Conservation (phyloP, 2,329 filamentous ascomycete genomes). For the Alternaria triticimaculans region DNA sequence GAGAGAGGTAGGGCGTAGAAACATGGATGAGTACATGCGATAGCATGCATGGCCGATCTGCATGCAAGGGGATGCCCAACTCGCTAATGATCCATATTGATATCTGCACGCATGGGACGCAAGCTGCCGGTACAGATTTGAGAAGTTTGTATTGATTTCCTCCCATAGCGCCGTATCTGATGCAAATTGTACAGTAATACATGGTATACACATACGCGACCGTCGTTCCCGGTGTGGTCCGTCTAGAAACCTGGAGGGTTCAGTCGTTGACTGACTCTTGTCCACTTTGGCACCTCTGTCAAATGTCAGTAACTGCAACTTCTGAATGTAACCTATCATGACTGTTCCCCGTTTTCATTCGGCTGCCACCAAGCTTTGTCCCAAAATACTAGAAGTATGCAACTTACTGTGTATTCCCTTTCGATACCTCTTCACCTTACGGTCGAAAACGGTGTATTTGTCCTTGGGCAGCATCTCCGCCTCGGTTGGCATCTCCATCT, state of each 20-base stretch:
- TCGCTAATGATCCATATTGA: background rate
- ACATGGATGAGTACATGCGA: background rate
- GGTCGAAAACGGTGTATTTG: constrained; percentile 98
- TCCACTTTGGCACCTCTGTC: constrained; percentile 72
- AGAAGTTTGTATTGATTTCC: background rate
- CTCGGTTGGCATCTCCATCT: constrained; percentile 93
- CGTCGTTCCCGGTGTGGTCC: background rate
- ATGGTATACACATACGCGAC: constrained; percentile 30
- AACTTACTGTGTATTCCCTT: constrained; percentile 96
- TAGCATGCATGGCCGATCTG: background rate
- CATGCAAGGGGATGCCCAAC: background rate
- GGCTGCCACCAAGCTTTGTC: background rate
- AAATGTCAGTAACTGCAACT: constrained; percentile 47
- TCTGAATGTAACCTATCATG: background rate
- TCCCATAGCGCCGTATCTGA: constrained; percentile 18
- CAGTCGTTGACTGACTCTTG: constrained; percentile 88
- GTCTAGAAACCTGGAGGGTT: constrained; percentile 91
- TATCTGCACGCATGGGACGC: background rate
- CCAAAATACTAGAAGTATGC: background rate
- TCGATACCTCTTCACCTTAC: constrained; percentile 92
- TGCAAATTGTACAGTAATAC: constrained; percentile 30
- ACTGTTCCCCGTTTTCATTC: background rate
- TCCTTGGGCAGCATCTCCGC: constrained; percentile 94
- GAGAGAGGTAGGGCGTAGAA: background rate
- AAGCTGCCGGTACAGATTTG: background rate